Percentiles rank a stretch among this genome's conserved stretches.
Evolutionary conservation across 2,329 filamentous ascomycete genomes (phyloP).

Genomic region (Xylaria sp.): DNA sequence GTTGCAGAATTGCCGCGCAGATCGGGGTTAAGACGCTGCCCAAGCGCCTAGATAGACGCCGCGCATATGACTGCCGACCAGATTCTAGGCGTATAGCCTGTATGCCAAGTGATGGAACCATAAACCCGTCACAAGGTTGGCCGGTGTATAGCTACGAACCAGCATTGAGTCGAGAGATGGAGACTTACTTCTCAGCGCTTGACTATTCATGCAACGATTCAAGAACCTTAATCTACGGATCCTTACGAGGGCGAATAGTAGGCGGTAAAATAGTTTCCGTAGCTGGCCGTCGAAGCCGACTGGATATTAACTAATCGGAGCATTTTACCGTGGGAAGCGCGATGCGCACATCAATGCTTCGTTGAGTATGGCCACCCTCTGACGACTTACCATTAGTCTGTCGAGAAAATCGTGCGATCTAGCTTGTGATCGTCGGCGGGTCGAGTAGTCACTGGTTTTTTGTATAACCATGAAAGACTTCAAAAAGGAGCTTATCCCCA

Average conservation of each 20-base stretch:
- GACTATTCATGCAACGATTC: constrained; percentile 19
- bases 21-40: constrained; percentile 22
- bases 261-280: constrained; percentile 32
- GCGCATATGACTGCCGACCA: constrained; percentile 29
- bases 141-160: not conserved
- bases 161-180: constrained; percentile 10
- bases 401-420: constrained; percentile 35
- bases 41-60: constrained; percentile 35
- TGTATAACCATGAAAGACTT: constrained; percentile 17
- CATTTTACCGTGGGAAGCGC: constrained; percentile 35
- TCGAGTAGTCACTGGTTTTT: constrained; percentile 20
- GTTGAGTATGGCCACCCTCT: constrained; percentile 30
- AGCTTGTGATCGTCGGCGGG: constrained; percentile 11
- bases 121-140: constrained; percentile 5
- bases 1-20: constrained; percentile 11
- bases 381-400: constrained; percentile 27
- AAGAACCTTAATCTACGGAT: constrained; percentile 23
- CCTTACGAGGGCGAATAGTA: constrained; percentile 24
- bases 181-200: constrained; percentile 29
- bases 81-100: constrained; percentile 35
- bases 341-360: constrained; percentile 30
- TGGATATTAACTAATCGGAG: constrained; percentile 39
- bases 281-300: constrained; percentile 28
- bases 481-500: constrained; percentile 19
- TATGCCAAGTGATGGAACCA: constrained; percentile 30